A percentile compares a stretch with the other conserved stretches of the same genome.
phyloP scores from a whole-genome alignment of 1,139 yeast species.

The Candida sp. region DNA sequence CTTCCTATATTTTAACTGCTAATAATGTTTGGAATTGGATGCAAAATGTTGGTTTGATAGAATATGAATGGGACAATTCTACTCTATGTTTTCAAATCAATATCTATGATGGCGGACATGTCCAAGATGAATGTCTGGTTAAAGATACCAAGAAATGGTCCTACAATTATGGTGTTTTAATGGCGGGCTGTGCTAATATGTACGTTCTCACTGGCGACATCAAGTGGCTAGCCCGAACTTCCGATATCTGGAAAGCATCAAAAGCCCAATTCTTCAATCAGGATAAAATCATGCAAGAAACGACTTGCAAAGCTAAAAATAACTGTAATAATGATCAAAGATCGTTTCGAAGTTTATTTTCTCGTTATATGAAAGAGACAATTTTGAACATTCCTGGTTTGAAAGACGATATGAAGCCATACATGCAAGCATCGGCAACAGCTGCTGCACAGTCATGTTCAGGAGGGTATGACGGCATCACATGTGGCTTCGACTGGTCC shows the following conservation, averaged over 20 bases:
- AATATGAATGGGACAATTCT: conserved; percentile 25
- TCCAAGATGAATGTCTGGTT: conserved; percentile 50
- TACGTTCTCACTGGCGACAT: conserved; percentile 58
- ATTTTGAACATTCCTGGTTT: conserved; percentile 54
- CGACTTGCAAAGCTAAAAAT: conserved; percentile 52
- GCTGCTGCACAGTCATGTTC: conserved; percentile 72
- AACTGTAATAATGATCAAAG: conserved; percentile 74
- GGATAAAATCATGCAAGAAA: conserved; percentile 59
- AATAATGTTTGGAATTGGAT: conserved; percentile 73
- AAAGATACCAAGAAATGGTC: conserved; percentile 63
- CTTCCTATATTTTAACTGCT: conserved; percentile 55
- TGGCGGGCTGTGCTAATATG: conserved; percentile 71
- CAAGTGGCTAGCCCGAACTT: conserved; percentile 55
- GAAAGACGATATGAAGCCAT: conserved; percentile 35
- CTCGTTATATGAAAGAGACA: conserved; percentile 63
- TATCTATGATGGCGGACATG: conserved; percentile 57
- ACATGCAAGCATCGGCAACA: conserved; percentile 49
- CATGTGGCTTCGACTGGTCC: conserved; percentile 73
- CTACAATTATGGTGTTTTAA: conserved; percentile 70
- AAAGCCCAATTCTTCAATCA: conserved; percentile 46
- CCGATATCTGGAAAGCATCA: conserved; percentile 49
- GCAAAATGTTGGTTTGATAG: conserved; percentile 45
- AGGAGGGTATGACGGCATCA: conserved; percentile 74
- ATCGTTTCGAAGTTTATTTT: conserved; percentile 70
- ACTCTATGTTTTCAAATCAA: conserved; percentile 56